Conservation (phyloP, 768 basidiomycete species). For the Phylloporus arenicola region DNA sequence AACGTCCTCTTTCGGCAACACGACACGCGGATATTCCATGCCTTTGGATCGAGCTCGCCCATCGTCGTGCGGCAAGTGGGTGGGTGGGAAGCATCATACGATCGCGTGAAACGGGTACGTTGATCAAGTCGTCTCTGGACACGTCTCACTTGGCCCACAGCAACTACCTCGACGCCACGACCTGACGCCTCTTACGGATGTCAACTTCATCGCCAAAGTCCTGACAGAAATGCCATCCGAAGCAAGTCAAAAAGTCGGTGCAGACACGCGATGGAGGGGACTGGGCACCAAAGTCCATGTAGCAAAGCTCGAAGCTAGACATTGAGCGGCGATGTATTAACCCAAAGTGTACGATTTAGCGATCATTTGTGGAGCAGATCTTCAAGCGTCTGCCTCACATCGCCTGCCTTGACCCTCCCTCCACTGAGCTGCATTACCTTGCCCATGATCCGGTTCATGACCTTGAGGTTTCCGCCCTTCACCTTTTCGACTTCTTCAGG, state of each 20-base stretch:
- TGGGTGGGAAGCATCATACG: conserved; percentile 91
- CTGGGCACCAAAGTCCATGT: conserved; percentile 64
- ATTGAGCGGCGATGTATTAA: conserved; percentile 1
- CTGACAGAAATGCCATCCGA: conserved; percentile 58
- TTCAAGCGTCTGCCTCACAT: conserved; percentile 47
- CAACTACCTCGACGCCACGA: conserved; percentile 71
- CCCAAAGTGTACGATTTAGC: neutral
- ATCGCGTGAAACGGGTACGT: conserved; percentile 68
- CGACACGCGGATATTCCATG: conserved; percentile 89
- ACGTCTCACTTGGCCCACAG: conserved; percentile 31
- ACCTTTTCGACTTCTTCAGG: conserved; percentile 65
- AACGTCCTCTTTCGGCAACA: conserved; percentile 85
- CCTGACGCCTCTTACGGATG: conserved; percentile 81
- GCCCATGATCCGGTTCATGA: conserved; percentile 51
- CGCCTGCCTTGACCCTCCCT: conserved; percentile 73
- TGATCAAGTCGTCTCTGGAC: neutral
- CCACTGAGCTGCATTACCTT: conserved; percentile 75
- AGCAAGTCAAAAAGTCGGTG: conserved; percentile 54
- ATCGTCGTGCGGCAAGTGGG: conserved; percentile 72
- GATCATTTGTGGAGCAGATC: conserved; percentile 33
- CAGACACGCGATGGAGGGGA: conserved; percentile 81
- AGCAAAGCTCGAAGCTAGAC: conserved; percentile 17
- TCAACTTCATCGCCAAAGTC: conserved; percentile 72
- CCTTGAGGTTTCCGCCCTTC: conserved; percentile 59
- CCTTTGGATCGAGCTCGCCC: conserved; percentile 57